These are phyloP conservation scores for Osmanthus fragrans DNA, from an alignment of 257 asterid genomes.

Conservation along the genomic window DNA sequence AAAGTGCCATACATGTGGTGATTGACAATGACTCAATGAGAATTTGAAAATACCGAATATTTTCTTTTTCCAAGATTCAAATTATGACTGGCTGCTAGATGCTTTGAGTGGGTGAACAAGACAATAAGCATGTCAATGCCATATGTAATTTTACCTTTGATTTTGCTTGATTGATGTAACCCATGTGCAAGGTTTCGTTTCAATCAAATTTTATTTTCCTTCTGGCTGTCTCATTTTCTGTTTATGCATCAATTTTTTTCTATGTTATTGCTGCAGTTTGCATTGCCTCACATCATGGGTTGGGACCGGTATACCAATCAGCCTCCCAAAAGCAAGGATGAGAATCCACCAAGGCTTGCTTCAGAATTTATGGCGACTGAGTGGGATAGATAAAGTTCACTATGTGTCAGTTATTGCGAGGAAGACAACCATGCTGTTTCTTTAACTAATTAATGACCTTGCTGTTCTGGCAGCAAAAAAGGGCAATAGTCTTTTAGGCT, in stretches of 20 bases:
- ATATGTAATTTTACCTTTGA: background rate
- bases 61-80: background rate
- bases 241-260: constrained; percentile 1
- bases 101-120: background rate
- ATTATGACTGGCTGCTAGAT: background rate
- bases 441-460: background rate
- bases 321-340: constrained; percentile 30
- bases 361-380: constrained; percentile 53
- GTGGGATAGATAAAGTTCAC: constrained; percentile 65
- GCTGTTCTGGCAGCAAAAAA: background rate
- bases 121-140: background rate
- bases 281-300: constrained; percentile 92
- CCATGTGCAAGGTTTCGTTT: background rate
- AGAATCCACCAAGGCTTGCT: constrained; percentile 32
- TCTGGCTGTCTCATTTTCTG: background rate
- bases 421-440: constrained; percentile 13
- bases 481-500: background rate
- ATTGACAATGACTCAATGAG: background rate
- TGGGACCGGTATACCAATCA: constrained; percentile 61
- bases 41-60: background rate
- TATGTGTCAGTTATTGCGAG: background rate
- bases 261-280: constrained; percentile 60
- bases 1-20: background rate
- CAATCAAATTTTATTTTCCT: background rate
- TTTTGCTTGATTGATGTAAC: constrained; percentile 2